These are phyloP conservation scores for Neofusicoccum sp. DNA, from an alignment of 2,329 filamentous ascomycete genomes.

Conservation along the genomic window DNA sequence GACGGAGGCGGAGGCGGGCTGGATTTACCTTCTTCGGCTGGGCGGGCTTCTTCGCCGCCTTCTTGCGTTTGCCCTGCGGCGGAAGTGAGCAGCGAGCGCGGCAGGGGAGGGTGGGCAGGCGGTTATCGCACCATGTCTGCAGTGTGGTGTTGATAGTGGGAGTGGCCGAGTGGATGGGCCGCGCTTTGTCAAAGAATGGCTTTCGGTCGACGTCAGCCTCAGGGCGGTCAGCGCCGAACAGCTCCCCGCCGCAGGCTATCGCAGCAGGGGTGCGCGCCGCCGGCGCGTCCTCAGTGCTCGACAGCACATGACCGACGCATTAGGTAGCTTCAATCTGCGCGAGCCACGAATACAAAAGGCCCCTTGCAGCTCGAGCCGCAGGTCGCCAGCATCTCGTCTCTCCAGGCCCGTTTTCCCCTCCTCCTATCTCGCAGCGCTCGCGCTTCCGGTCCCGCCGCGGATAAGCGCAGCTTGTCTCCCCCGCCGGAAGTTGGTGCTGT, in stretches of 20 bases:
- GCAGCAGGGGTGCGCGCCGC: not conserved
- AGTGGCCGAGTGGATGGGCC: not conserved
- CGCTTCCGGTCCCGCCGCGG: slow-evolving; percentile 4
- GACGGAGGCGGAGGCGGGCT: not conserved
- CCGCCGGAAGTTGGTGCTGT: not conserved
- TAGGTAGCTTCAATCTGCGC: slow-evolving; percentile 14
- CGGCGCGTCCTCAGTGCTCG: not conserved
- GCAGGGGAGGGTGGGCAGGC: not conserved
- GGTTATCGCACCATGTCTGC: slow-evolving; percentile 27
- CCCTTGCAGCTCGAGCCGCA: slow-evolving; percentile 14
- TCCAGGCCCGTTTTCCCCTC: not conserved
- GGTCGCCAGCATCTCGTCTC: not conserved
- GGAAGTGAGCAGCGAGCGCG: not conserved
- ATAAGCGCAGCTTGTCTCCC: slow-evolving; percentile 10
- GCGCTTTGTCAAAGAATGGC: slow-evolving; percentile 7
- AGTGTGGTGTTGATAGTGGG: slow-evolving; percentile 1
- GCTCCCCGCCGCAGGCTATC: not conserved
- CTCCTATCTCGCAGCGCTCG: not conserved
- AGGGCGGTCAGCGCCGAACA: not conserved
- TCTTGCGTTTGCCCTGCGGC: slow-evolving; percentile 83
- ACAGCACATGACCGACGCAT: slow-evolving; percentile 2
- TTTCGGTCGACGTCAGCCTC: not conserved
- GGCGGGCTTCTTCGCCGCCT: slow-evolving; percentile 75
- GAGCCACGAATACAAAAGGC: slow-evolving; percentile 16
- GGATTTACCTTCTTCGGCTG: slow-evolving; percentile 73